phyloP scores from a whole-genome alignment of 1,284 basidiomycete genomes.

The Rhodotorula sp. region DNA sequence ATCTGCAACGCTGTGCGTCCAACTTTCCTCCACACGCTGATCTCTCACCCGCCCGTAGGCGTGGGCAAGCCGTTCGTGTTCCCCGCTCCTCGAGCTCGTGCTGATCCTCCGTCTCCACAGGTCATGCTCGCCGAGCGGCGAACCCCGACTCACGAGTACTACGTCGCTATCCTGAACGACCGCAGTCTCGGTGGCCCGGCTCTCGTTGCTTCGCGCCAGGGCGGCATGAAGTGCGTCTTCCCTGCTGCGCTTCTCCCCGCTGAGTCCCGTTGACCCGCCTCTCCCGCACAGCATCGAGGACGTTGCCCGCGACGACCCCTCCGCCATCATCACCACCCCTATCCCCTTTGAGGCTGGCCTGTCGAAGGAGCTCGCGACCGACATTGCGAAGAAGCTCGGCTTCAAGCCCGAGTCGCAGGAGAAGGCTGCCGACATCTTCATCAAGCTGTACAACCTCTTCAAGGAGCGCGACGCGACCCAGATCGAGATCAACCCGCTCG shows the following conservation, averaged over 20 bases:
- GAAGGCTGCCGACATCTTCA: slow-evolving; percentile 87
- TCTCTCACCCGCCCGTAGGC: too few relatives aligned
- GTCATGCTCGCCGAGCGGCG: slow-evolving; percentile 98
- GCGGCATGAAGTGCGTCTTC: slow-evolving; percentile 51
- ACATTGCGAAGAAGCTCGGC: slow-evolving; percentile 85
- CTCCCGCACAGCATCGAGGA: slow-evolving; percentile 73
- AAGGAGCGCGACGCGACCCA: slow-evolving; percentile 99
- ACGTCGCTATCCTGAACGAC: slow-evolving; percentile 96
- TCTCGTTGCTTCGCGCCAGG: slow-evolving; percentile 86
- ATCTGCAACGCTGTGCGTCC: slow-evolving; percentile 85
- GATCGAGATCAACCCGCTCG: slow-evolving; percentile 99
- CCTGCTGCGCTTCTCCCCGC: rapidly evolving
- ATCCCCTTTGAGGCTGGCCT: slow-evolving; percentile 87
- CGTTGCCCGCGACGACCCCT: slow-evolving; percentile 95
- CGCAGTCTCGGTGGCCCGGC: slow-evolving; percentile 86
- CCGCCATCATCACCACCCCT: slow-evolving; percentile 93
- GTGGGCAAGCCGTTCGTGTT: too few relatives aligned
- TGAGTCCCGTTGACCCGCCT: slow-evolving; percentile 56
- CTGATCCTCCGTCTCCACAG: slow-evolving; percentile 52
- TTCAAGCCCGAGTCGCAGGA: slow-evolving; percentile 76
- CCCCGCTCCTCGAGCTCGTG: too few relatives aligned
- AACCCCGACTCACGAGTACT: slow-evolving; percentile 94
- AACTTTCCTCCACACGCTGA: neutral
- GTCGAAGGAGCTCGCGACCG: slow-evolving; percentile 65
- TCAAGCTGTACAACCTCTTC: slow-evolving; percentile 94